Evolutionary conservation across 2,329 filamentous ascomycete species (phyloP).

Genomic region (Arachnopeziza araneosa): DNA sequence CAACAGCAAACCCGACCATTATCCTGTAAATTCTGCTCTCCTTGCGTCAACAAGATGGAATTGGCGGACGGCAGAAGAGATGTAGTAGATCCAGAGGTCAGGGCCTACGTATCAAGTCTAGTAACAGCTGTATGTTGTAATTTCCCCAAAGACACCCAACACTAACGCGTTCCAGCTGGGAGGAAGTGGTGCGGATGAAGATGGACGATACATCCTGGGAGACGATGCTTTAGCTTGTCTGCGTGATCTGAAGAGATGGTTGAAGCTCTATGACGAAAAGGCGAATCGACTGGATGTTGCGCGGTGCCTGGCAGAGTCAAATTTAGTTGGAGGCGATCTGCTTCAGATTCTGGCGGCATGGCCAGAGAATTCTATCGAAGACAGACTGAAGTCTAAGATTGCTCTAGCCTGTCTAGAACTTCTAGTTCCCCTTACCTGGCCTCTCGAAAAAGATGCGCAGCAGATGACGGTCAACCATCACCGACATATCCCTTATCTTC

Average conservation of each 20-base stretch:
- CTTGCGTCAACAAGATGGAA: slow-evolving; percentile 44
- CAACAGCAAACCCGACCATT: not conserved
- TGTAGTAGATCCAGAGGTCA: slow-evolving; percentile 83
- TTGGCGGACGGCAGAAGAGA: slow-evolving; percentile 45
- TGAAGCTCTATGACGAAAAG: slow-evolving; percentile 91
- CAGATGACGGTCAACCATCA: slow-evolving; percentile 91
- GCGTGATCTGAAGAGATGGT: slow-evolving; percentile 91
- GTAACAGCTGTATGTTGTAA: slow-evolving; percentile 63
- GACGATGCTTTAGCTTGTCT: slow-evolving; percentile 90
- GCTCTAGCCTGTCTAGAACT: slow-evolving; percentile 85
- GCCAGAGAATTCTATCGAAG: slow-evolving; percentile 66
- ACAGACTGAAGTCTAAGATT: slow-evolving; percentile 70
- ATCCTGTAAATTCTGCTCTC: not conserved
- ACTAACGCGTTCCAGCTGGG: slow-evolving; percentile 58
- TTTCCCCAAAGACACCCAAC: not conserved
- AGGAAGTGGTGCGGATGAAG: slow-evolving; percentile 72
- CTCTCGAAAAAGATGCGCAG: slow-evolving; percentile 71
- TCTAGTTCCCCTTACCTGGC: slow-evolving; percentile 90
- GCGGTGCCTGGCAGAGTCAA: slow-evolving; percentile 84
- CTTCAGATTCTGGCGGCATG: slow-evolving; percentile 82
- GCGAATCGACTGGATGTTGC: slow-evolving; percentile 92
- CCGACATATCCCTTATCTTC: slow-evolving; percentile 82
- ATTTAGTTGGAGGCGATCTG: slow-evolving; percentile 84
- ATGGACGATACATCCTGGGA: slow-evolving; percentile 80
- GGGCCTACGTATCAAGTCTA: slow-evolving; percentile 88